Evolutionary conservation across 2,329 filamentous ascomycete species (phyloP).

Genomic region (Calonectria hongkongensis): DNA sequence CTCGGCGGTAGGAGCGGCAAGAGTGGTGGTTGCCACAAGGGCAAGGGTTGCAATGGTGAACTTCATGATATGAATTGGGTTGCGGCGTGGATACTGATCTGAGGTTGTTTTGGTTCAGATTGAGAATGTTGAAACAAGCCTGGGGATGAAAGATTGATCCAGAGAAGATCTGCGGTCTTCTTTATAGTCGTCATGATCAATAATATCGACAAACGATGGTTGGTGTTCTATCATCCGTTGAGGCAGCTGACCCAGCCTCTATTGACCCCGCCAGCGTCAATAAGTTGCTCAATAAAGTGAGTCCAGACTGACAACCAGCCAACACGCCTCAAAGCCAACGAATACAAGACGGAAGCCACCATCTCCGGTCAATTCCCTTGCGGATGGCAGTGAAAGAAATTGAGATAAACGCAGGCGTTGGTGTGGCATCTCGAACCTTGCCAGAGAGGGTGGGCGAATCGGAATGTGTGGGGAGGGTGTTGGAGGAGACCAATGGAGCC

Average conservation of each 20-base stretch:
- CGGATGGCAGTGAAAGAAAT: background rate
- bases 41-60: slow-evolving; percentile 53
- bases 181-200: slow-evolving; percentile 48
- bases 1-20: slow-evolving; percentile 47
- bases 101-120: slow-evolving; percentile 45
- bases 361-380: background rate
- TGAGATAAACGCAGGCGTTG: too few species aligned
- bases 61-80: slow-evolving; percentile 53
- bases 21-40: slow-evolving; percentile 45
- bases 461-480: background rate
- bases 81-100: slow-evolving; percentile 1
- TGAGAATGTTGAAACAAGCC: slow-evolving; percentile 51
- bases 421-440: slow-evolving; percentile 2
- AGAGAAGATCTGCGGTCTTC: slow-evolving; percentile 21
- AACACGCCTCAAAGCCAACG: slow-evolving; percentile 3
- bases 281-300: slow-evolving; percentile 26
- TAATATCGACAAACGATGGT: slow-evolving; percentile 14
- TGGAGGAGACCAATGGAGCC: background rate
- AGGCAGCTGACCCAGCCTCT: slow-evolving; percentile 26
- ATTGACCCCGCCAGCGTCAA: slow-evolving; percentile 31
- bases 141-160: slow-evolving; percentile 41
- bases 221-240: slow-evolving; percentile 20
- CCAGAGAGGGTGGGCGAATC: background rate
- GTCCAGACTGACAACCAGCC: background rate
- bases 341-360: background rate